phyloP scores from a whole-genome alignment of 1,284 basidiomycete species.

The Anthracocystis walkeri region DNA sequence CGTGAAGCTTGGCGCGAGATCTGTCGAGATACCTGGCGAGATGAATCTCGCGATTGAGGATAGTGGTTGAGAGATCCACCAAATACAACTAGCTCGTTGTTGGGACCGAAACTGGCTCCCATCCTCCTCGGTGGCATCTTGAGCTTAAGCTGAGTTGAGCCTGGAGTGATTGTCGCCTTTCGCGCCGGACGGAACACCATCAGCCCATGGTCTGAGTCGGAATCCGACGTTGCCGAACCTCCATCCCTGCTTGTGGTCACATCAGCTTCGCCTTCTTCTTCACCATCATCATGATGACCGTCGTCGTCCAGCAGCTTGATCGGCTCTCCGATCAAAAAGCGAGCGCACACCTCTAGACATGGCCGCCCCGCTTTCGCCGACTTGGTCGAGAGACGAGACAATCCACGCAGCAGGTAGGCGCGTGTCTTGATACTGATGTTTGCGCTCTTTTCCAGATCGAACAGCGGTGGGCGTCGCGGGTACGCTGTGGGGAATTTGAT shows the following conservation, averaged over 20 bases:
- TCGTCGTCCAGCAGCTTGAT: conserved; percentile 46
- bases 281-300: conserved; percentile 14
- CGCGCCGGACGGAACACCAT: conserved; percentile 28
- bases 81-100: conserved; percentile 52
- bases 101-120: conserved; percentile 51
- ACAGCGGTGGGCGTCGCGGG: conserved; percentile 54
- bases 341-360: conserved; percentile 55
- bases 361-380: conserved; percentile 32
- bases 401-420: conserved; percentile 54
- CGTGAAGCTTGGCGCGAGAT: conserved; percentile 17
- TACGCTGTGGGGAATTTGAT: conserved; percentile 61
- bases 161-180: not conserved
- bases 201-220: conserved; percentile 26
- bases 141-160: conserved; percentile 15
- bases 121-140: conserved; percentile 38
- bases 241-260: conserved; percentile 19
- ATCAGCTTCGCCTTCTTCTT: conserved; percentile 16
- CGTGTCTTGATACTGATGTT: conserved; percentile 62
- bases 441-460: conserved; percentile 64
- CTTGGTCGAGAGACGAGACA: conserved; percentile 40
- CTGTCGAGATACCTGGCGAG: conserved; percentile 25
- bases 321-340: conserved; percentile 59
- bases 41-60: conserved; percentile 26
- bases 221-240: conserved; percentile 20
- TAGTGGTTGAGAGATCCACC: conserved; percentile 31